Evolutionary conservation across 2,329 filamentous ascomycete genomes (phyloP), one percentile per base, ranked within the genome.

Genomic region (Sclerotinia glacialis): DNA sequence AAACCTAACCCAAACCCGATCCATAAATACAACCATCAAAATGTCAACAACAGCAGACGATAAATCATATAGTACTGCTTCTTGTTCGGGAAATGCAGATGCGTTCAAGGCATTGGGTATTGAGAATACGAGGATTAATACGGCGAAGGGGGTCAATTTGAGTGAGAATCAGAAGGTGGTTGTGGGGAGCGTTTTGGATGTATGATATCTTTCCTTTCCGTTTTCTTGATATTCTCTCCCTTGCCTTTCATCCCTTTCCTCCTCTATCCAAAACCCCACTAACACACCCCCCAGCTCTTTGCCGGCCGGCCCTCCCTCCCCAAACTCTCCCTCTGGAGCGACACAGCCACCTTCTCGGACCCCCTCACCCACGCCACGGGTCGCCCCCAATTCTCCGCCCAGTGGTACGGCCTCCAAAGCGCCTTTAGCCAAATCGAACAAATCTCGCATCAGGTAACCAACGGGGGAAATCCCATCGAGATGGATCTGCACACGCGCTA

Each of bases 311-410:
- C 86, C 0, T 84, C 84, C 2, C 79, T 87, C 3, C 80, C 81
- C 50, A 87, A 88, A 73, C 80, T 89, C 55, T 77, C 79, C 18
- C 79, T 89, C 31, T 89, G 86, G 86, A 79, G 79, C 14, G 83
- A 84, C 67, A 80, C 84, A 47, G 86, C 81, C 9, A 81, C 79
- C 0, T 89, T 89, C 75, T 75, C 80, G 40, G 86, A 89, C 72
- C 84, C 83, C 5, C 77, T 89, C 55, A 86, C 85, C 52, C 80
- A 83, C 46, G 84, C 86, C 2, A 73, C 78, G 28, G 86, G 86
- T 11, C 81, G 83, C 65, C 80, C 83, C 69, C 80, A 84, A 67
- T 82, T 74, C 70, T 76, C 78, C 21, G 79, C 80, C 3, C 80
- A 82, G 69, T 82, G 80, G 82, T 89, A 89, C 73, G 86, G 86